phyloP scores from a whole-genome alignment of 305 asterid genomes.

The Fraxinus velutina region DNA sequence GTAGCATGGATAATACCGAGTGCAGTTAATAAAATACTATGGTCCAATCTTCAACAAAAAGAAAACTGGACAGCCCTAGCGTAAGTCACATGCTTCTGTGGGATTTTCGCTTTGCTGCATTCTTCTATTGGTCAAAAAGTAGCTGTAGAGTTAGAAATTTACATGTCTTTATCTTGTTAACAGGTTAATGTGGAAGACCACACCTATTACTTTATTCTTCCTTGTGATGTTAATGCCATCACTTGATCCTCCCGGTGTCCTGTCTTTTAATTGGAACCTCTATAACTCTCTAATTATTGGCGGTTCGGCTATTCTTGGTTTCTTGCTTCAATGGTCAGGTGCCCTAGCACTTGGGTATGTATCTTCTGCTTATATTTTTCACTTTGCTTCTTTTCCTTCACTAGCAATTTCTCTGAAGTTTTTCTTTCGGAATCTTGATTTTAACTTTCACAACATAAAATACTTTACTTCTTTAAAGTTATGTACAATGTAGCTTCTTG shows the following conservation, averaged over 20 bases:
- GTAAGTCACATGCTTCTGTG: conserved; percentile 41
- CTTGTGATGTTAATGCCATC: conserved; percentile 82
- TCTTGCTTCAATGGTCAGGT: conserved; percentile 99
- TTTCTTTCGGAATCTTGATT: not conserved
- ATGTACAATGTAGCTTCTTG: not conserved
- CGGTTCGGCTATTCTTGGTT: conserved; percentile 84
- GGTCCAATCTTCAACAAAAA: conserved; percentile 96
- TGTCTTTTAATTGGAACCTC: conserved; percentile 67
- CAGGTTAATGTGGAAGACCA: conserved; percentile 99
- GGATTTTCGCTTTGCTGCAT: conserved; percentile 4
- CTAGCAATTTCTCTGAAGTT: not conserved
- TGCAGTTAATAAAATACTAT: conserved; percentile 81
- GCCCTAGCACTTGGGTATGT: conserved; percentile 96
- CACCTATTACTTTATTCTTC: conserved; percentile 88
- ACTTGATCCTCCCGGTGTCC: conserved; percentile 89
- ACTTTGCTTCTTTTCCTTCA: not conserved
- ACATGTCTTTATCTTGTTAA: conserved; percentile 10
- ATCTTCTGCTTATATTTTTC: conserved; percentile 12
- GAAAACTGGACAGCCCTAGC: conserved; percentile 97
- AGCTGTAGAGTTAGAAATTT: not conserved
- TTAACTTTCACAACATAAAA: not conserved
- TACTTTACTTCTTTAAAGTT: not conserved
- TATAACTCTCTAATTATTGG: conserved; percentile 59
- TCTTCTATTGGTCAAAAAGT: conserved; percentile 10
- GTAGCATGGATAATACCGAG: conserved; percentile 94